Conservation (phyloP, 768 basidiomycete species). For the Lactarius tabidus region DNA sequence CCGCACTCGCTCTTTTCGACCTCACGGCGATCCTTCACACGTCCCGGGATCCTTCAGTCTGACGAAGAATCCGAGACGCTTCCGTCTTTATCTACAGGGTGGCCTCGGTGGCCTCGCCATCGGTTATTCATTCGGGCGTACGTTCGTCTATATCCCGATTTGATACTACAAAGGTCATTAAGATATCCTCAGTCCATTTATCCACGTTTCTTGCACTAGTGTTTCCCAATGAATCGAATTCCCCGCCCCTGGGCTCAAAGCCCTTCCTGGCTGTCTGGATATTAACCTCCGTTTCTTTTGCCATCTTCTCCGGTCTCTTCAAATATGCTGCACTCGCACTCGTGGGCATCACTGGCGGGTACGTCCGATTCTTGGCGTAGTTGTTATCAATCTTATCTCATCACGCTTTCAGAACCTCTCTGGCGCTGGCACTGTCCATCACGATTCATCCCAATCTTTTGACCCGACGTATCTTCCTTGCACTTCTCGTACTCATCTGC, state of each 20-base stretch:
- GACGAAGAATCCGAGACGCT: slow-evolving; percentile 29
- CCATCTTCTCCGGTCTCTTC: slow-evolving; percentile 53
- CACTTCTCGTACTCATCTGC: slow-evolving; percentile 37
- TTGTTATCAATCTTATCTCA: slow-evolving; percentile 5
- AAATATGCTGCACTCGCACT: slow-evolving; percentile 47
- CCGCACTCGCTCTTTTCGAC: slow-evolving; percentile 58
- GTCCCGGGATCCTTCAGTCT: slow-evolving; percentile 28
- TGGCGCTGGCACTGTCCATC: slow-evolving; percentile 50
- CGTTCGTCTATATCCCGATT: slow-evolving; percentile 28
- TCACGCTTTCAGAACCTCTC: slow-evolving; percentile 35
- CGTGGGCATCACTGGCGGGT: slow-evolving; percentile 54
- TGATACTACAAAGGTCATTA: slow-evolving; percentile 3
- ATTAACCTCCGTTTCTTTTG: slow-evolving; percentile 45
- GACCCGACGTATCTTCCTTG: slow-evolving; percentile 43
- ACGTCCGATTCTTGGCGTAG: slow-evolving; percentile 23
- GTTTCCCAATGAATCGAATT: slow-evolving; percentile 47
- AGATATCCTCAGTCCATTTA: slow-evolving; percentile 43
- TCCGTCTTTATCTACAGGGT: slow-evolving; percentile 48
- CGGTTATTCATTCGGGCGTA: slow-evolving; percentile 60
- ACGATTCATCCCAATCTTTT: slow-evolving; percentile 52
- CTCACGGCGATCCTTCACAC: slow-evolving; percentile 34
- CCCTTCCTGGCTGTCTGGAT: slow-evolving; percentile 61
- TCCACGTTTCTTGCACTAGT: slow-evolving; percentile 58
- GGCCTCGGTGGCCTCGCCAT: slow-evolving; percentile 58
- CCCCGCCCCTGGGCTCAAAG: slow-evolving; percentile 41